Conservation (phyloP, 75 land plant species). For the Chamaecyparis obtusa region DNA sequence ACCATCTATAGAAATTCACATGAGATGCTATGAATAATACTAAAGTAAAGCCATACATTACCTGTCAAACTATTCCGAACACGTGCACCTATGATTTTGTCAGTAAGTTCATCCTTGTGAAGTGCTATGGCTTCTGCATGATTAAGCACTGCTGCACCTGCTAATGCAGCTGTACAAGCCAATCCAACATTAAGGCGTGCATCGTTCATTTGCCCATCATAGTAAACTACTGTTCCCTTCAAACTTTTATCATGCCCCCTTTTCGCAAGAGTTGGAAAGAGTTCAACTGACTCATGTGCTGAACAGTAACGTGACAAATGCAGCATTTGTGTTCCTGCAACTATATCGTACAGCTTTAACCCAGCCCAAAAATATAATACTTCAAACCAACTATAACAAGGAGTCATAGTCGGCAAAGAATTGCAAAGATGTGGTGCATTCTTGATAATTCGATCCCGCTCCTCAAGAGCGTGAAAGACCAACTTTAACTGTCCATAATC, state of each 20-base stretch:
- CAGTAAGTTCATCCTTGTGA: conserved; percentile 63
- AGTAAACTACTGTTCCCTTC: conserved; percentile 96
- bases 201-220: conserved; percentile 99
- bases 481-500: conserved; percentile 92
- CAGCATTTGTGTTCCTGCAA: conserved; percentile 83
- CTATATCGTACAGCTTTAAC: conserved; percentile 86
- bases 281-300: conserved; percentile 73
- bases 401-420: conserved; percentile 95
- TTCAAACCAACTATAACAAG: conserved; percentile 98
- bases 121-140: conserved; percentile 89
- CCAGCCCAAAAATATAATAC: conserved; percentile 92
- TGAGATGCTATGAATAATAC: not conserved
- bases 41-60: conserved; percentile 14
- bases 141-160: conserved; percentile 89
- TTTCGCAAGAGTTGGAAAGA: conserved; percentile 85
- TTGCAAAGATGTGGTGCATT: conserved; percentile 98
- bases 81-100: conserved; percentile 67
- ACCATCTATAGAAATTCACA: not conserved
- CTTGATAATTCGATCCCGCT: conserved; percentile 84
- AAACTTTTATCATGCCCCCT: conserved; percentile 57
- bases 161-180: conserved; percentile 97
- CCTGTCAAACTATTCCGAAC: conserved; percentile 79
- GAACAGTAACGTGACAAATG: conserved; percentile 92
- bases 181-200: conserved; percentile 85
- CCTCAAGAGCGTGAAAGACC: conserved; percentile 97